Conservation (phyloP, 2,329 filamentous ascomycete species). For the Blastomyces emzantsi region DNA sequence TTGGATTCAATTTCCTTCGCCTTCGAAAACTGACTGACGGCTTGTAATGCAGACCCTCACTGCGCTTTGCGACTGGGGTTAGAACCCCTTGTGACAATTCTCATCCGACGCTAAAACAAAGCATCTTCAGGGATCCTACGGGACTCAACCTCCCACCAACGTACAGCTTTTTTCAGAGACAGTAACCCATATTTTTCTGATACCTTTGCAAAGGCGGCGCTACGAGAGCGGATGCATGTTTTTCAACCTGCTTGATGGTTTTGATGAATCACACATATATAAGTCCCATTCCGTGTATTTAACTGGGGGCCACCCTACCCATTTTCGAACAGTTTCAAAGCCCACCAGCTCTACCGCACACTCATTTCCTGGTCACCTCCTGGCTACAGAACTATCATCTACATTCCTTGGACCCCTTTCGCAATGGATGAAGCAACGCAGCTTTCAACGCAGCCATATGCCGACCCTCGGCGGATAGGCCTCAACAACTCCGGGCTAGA, state of each 20-base stretch:
- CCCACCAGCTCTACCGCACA: neutral
- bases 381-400: neutral
- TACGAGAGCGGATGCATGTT: neutral
- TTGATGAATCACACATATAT: slow-evolving; percentile 1
- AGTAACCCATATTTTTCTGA: neutral
- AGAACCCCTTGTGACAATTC: neutral
- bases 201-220: neutral
- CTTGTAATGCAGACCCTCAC: neutral
- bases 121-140: too few relatives aligned
- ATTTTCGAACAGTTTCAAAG: neutral
- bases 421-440: slow-evolving; percentile 43
- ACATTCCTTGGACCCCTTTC: neutral
- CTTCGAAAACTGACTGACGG: neutral
- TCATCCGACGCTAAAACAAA: neutral
- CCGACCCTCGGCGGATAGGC: slow-evolving; percentile 72
- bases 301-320: neutral
- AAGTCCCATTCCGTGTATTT: neutral
- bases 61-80: neutral
- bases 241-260: neutral
- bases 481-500: slow-evolving; percentile 74
- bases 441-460: slow-evolving; percentile 64
- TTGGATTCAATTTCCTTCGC: neutral
- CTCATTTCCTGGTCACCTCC: neutral
- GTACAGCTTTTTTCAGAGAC: neutral
- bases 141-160: neutral